Evolutionary conservation across 106 monocot genomes (phyloP).

Genomic region (Triglochin maritima): DNA sequence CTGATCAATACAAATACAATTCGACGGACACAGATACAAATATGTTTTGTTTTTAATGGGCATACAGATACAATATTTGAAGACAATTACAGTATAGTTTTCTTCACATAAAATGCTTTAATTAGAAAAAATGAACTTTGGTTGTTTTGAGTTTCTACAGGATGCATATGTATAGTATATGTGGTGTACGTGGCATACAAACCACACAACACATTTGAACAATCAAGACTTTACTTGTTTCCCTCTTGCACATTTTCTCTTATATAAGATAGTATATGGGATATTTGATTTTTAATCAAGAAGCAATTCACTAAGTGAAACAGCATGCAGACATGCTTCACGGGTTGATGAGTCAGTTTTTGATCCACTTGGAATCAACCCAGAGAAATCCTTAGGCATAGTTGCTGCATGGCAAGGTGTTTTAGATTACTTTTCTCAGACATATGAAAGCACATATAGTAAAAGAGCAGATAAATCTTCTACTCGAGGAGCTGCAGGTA

Average conservation of each 20-base stretch:
- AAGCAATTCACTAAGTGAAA: neutral
- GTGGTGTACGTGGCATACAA: neutral
- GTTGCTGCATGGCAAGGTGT: constrained; percentile 31
- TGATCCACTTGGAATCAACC: constrained; percentile 71
- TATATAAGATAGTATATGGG: neutral
- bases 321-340: constrained; percentile 27
- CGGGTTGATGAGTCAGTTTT: constrained; percentile 33
- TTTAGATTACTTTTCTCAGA: constrained; percentile 41
- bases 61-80: too few relatives aligned
- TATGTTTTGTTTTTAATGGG: too few relatives aligned
- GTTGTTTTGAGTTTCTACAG: neutral
- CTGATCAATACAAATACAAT: too few relatives aligned
- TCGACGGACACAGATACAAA: too few relatives aligned
- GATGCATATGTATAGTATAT: neutral
- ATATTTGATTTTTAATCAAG: neutral
- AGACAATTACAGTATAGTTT: too few relatives aligned
- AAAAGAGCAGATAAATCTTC: constrained; percentile 47
- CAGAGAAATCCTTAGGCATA: constrained; percentile 22
- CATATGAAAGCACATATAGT: constrained; percentile 55
- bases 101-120: too few relatives aligned
- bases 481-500: constrained; percentile 77
- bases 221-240: neutral
- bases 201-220: too few relatives aligned
- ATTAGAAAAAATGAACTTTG: too few relatives aligned
- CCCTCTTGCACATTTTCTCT: neutral